Evolutionary conservation across 2,329 filamentous ascomycete species (phyloP).

Genomic region (Waltergamsia citrina): DNA sequence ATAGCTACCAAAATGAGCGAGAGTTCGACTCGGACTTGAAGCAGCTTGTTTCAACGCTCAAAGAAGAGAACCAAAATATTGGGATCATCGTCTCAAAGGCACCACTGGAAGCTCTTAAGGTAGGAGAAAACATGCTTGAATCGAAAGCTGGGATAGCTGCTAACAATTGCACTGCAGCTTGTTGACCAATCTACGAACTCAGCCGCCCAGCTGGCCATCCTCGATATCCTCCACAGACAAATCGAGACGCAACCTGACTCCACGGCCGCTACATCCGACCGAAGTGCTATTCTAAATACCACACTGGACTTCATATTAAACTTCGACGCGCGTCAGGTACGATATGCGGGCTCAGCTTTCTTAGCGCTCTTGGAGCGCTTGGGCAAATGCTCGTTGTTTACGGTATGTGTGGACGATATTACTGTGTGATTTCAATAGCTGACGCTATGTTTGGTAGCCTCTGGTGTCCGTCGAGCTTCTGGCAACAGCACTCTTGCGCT

Average conservation of each 20-base stretch:
- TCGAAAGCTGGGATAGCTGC: too few species aligned
- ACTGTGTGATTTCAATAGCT: not conserved
- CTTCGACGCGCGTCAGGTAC: slow-evolving; percentile 42
- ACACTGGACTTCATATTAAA: slow-evolving; percentile 33
- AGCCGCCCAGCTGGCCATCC: slow-evolving; percentile 38
- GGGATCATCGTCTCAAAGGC: too few species aligned
- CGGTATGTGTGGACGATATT: slow-evolving; percentile 21
- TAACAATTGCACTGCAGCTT: too few species aligned
- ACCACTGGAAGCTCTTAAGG: too few species aligned
- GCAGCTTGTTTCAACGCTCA: not conserved
- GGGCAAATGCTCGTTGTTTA: slow-evolving; percentile 25
- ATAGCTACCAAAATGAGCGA: too few species aligned
- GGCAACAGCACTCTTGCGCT: slow-evolving; percentile 45
- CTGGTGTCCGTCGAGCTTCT: slow-evolving; percentile 34
- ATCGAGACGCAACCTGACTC: slow-evolving; percentile 7
- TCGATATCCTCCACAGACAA: slow-evolving; percentile 25
- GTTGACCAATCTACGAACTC: slow-evolving; percentile 39
- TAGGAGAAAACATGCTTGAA: too few species aligned
- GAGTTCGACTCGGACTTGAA: too few species aligned
- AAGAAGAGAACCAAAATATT: too few species aligned
- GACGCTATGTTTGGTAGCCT: slow-evolving; percentile 22
- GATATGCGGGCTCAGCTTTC: slow-evolving; percentile 36
- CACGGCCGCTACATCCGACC: slow-evolving; percentile 16
- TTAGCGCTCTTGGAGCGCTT: slow-evolving; percentile 32
- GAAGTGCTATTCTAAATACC: slow-evolving; percentile 25